These are phyloP conservation scores for Rhodotorula sp. DNA, from an alignment of 1,284 basidiomycete species.

Conservation along the genomic window DNA sequence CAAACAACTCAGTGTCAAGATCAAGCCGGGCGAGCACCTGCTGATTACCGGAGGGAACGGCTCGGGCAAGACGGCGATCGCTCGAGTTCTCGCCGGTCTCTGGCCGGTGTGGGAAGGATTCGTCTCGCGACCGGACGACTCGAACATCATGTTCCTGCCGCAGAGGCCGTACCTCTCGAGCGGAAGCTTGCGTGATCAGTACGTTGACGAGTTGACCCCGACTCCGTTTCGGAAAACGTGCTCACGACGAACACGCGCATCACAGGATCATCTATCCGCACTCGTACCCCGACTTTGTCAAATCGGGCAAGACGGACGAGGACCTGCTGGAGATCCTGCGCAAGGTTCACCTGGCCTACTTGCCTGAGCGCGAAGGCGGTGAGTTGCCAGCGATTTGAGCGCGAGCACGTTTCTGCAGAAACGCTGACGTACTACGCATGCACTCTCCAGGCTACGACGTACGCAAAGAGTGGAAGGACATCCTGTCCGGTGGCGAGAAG, in stretches of 20 bases:
- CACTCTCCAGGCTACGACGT: conserved; percentile 62
- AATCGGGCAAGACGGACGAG: conserved; percentile 61
- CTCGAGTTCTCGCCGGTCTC: conserved; percentile 75
- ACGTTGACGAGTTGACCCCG: conserved; percentile 45
- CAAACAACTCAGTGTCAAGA: conserved; percentile 66
- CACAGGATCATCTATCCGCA: conserved; percentile 72
- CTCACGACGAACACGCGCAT: background rate
- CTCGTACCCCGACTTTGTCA: conserved; percentile 71
- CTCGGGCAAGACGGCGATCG: conserved; percentile 87
- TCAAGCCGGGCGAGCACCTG: conserved; percentile 78
- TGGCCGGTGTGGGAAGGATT: conserved; percentile 63
- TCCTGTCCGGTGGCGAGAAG: conserved; percentile 88
- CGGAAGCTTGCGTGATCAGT: conserved; percentile 84
- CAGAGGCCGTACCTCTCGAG: conserved; percentile 88
- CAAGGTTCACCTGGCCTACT: conserved; percentile 77
- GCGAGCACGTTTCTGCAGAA: background rate
- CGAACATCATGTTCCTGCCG: conserved; percentile 79
- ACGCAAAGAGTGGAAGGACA: conserved; percentile 93
- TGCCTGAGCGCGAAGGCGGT: conserved; percentile 80
- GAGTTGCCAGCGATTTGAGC: conserved; percentile 19
- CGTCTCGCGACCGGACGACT: conserved; percentile 52
- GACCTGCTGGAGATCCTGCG: conserved; percentile 72
- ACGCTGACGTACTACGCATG: background rate
- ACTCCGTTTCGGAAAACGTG: no score
- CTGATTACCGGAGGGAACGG: conserved; percentile 82